Conservation (phyloP, 345 rosid species). For the Balakata baccata region DNA sequence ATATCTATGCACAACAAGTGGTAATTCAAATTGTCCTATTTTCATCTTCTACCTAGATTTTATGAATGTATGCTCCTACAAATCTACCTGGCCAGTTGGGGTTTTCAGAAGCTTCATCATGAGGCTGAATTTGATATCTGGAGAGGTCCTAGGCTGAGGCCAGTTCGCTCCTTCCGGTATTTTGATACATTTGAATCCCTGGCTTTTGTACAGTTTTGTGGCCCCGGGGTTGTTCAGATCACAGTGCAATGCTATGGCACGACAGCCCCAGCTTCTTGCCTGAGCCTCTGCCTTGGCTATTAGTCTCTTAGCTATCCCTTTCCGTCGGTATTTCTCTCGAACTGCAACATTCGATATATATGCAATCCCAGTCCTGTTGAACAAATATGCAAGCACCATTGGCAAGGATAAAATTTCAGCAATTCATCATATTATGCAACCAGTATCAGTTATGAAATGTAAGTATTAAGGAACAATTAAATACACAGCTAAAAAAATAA, state of each 20-base stretch:
- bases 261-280: conserved; percentile 85
- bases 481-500: background rate
- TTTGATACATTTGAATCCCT: conserved; percentile 65
- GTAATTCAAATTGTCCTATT: conserved; percentile 12
- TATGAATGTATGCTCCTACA: conserved; percentile 1
- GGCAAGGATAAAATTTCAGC: background rate
- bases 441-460: background rate
- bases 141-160: conserved; percentile 72
- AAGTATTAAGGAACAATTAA: background rate
- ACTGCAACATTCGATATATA: conserved; percentile 93
- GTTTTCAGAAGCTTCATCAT: conserved; percentile 86
- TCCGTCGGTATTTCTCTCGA: conserved; percentile 62
- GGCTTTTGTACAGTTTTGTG: conserved; percentile 62
- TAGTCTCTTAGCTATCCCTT: conserved; percentile 82
- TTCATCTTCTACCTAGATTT: background rate
- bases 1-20: conserved; percentile 10
- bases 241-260: conserved; percentile 76
- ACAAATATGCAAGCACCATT: background rate
- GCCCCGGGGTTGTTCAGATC: conserved; percentile 74
- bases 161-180: conserved; percentile 80
- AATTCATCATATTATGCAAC: background rate
- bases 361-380: conserved; percentile 74
- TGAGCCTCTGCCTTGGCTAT: conserved; percentile 78
- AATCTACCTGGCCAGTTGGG: conserved; percentile 23
- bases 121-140: conserved; percentile 59